Evolutionary conservation across 345 rosid genomes (phyloP).

Genomic region (Dimocarpus longan): DNA sequence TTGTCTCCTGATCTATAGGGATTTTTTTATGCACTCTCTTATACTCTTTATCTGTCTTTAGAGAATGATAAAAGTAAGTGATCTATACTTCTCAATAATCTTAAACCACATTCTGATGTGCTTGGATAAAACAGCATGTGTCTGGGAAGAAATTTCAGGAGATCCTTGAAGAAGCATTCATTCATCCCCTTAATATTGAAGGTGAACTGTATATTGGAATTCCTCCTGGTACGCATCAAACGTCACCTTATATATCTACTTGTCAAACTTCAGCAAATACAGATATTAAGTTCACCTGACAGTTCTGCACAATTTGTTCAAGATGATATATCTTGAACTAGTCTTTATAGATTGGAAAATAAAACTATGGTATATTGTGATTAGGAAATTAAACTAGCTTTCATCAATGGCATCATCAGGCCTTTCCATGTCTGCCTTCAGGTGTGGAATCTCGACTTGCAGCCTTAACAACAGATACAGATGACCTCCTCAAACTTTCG

Average conservation of each 20-base stretch:
- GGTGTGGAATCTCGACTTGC: constrained; percentile 98
- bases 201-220: constrained; percentile 93
- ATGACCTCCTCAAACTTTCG: constrained; percentile 58
- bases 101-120: constrained; percentile 14
- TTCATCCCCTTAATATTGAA: constrained; percentile 68
- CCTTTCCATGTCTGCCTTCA: constrained; percentile 31
- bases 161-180: constrained; percentile 77
- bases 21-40: background rate
- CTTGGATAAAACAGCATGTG: constrained; percentile 57
- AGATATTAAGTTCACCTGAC: background rate
- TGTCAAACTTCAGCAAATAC: constrained; percentile 16
- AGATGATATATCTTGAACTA: background rate
- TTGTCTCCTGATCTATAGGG: background rate
- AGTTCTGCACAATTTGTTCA: background rate
- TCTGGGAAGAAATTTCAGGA: constrained; percentile 94
- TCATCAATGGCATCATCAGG: background rate
- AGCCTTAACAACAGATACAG: constrained; percentile 57
- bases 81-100: background rate
- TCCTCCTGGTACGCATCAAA: constrained; percentile 66
- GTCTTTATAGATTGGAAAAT: background rate
- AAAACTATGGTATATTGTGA: background rate
- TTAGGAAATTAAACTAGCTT: background rate
- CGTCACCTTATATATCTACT: constrained; percentile 14
- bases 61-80: background rate
- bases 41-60: background rate